Percentiles rank a stretch among this genome's conserved stretches.
Conservation (phyloP, 805 yeast genomes). For the Cyberlindnera petersonii region DNA sequence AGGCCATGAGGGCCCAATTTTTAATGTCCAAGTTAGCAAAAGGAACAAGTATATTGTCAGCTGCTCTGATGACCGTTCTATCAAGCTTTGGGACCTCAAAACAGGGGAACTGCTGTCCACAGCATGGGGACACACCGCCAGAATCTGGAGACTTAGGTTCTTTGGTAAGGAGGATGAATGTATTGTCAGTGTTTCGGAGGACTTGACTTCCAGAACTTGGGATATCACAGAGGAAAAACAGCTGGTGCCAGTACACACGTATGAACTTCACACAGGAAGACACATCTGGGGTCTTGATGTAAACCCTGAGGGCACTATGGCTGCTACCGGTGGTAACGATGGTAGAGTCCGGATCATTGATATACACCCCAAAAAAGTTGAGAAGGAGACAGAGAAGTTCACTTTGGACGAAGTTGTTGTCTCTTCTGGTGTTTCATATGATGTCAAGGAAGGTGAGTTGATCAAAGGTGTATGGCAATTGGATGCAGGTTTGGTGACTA, state of each 20-base stretch:
- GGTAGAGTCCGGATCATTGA: constrained; percentile 72
- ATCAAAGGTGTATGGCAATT: constrained; percentile 59
- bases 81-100: constrained; percentile 64
- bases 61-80: constrained; percentile 93
- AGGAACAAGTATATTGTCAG: constrained; percentile 57
- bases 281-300: constrained; percentile 82
- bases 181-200: constrained; percentile 76
- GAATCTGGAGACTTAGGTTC: constrained; percentile 83
- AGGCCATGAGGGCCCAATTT: constrained; percentile 90
- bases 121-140: constrained; percentile 96
- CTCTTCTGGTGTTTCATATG: constrained; percentile 22
- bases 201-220: constrained; percentile 84
- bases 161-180: constrained; percentile 35
- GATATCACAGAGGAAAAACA: constrained; percentile 30
- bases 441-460: constrained; percentile 44
- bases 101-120: constrained; percentile 59
- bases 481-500: constrained; percentile 40
- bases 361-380: constrained; percentile 34
- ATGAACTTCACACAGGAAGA: constrained; percentile 77
- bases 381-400: constrained; percentile 28
- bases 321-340: constrained; percentile 92
- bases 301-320: constrained; percentile 40
- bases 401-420: constrained; percentile 33
- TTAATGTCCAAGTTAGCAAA: constrained; percentile 63
- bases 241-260: constrained; percentile 34